phyloP scores from a whole-genome alignment of 306 rosid genomes.

The Cucurbita pepo region DNA sequence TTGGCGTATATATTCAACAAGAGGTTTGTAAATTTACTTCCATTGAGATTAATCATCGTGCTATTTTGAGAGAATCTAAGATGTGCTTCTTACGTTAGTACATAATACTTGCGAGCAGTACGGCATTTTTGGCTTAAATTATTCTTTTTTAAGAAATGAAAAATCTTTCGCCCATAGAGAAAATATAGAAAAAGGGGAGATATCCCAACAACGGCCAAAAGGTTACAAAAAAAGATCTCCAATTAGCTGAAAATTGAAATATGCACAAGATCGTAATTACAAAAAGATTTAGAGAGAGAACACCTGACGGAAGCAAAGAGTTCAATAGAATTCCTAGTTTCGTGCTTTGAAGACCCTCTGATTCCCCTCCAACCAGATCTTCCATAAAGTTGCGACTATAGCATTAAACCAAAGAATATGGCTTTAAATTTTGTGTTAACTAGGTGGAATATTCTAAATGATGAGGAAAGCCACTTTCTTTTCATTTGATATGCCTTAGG shows the following conservation, averaged over 20 bases:
- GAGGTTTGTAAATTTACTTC: constrained; percentile 51
- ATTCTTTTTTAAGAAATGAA: background rate
- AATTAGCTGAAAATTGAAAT: no score
- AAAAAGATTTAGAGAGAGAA: no score
- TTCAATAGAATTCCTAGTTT: background rate
- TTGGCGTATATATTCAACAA: constrained; percentile 86
- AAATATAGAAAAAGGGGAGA: no score
- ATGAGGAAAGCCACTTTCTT: background rate
- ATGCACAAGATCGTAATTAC: no score
- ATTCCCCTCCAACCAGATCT: background rate
- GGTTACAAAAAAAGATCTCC: no score
- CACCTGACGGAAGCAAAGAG: background rate
- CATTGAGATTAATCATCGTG: background rate
- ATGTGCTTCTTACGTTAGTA: background rate
- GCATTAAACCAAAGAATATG: background rate
- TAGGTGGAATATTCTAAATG: background rate
- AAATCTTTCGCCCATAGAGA: no score
- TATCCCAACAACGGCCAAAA: no score
- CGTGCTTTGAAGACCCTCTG: background rate
- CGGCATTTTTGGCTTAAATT: background rate
- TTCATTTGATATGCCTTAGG: background rate
- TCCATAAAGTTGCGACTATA: background rate
- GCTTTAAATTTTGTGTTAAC: background rate
- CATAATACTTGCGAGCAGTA: background rate
- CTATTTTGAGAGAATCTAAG: background rate